Conservation (phyloP, 1,139 yeast species). For the Magnusiomyces suaveolens region DNA sequence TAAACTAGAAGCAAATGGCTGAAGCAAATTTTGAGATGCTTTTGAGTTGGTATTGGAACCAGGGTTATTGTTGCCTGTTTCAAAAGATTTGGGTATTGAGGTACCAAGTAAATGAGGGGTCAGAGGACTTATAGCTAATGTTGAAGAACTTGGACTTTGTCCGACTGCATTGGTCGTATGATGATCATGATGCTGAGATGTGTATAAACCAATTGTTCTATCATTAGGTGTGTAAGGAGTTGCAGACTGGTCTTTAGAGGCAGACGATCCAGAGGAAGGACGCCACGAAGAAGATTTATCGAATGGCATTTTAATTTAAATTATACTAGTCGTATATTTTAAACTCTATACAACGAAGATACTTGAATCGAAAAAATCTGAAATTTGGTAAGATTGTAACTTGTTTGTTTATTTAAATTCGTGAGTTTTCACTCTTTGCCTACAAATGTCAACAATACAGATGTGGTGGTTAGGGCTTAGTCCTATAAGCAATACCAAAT, state of each 20-base stretch:
- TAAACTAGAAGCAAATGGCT: constrained; percentile 2
- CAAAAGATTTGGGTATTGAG: neutral
- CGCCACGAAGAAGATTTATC: neutral
- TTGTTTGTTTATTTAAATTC: no score
- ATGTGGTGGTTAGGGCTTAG: neutral
- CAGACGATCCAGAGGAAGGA: neutral
- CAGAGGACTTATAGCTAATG: constrained; percentile 14
- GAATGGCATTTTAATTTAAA: neutral
- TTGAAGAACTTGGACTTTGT: constrained; percentile 16
- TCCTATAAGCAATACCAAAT: neutral
- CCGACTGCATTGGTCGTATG: constrained; percentile 1
- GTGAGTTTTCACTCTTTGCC: no score
- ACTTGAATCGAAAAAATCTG: neutral
- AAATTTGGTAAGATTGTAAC: no score
- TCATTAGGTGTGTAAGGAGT: constrained; percentile 7
- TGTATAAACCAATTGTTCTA: neutral
- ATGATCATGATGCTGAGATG: neutral
- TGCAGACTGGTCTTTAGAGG: neutral
- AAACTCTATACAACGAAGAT: neutral
- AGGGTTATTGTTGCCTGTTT: neutral
- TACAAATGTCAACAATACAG: neutral
- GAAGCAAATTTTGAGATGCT: neutral
- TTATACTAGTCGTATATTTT: no score
- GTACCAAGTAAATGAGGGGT: constrained; percentile 2
- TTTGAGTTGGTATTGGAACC: neutral